Evolutionary conservation across 352 stramenopile genomes (phyloP).

Genomic region (Pythium phragmitis): DNA sequence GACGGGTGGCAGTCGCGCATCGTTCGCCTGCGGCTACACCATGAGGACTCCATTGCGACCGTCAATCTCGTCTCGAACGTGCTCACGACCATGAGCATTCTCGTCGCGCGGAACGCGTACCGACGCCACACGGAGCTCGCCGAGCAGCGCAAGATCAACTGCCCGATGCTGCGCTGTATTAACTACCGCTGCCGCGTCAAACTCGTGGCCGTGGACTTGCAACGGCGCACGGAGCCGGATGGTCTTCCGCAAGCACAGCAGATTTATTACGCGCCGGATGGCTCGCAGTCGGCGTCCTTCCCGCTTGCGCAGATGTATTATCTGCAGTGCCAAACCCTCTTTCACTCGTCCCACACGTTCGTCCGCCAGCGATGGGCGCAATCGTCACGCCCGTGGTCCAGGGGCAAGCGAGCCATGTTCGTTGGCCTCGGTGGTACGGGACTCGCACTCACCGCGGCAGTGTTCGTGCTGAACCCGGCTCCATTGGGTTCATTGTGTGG

Average conservation of each 20-base stretch:
- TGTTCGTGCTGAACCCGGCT: slow-evolving; percentile 12
- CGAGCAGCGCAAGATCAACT: slow-evolving; percentile 16
- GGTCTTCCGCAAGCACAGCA: background rate
- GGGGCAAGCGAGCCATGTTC: background rate
- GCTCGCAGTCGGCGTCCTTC: background rate
- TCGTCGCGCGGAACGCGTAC: slow-evolving; percentile 17
- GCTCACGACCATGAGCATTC: slow-evolving; percentile 18
- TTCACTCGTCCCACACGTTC: slow-evolving; percentile 12
- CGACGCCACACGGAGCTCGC: slow-evolving; percentile 10
- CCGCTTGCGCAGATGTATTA: slow-evolving; percentile 11
- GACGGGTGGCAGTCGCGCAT: background rate
- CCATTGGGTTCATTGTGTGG: background rate
- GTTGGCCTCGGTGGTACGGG: background rate
- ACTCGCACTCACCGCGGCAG: background rate
- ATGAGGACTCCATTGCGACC: background rate
- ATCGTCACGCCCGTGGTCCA: background rate
- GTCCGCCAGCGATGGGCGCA: slow-evolving; percentile 1
- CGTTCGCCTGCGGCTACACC: background rate
- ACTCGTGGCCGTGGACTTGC: background rate
- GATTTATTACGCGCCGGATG: background rate
- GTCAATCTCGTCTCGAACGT: slow-evolving; percentile 25
- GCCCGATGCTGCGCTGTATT: slow-evolving; percentile 28
- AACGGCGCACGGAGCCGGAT: background rate
- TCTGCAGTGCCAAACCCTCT: background rate
- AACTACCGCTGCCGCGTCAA: slow-evolving; percentile 26